Evolutionary conservation across 768 basidiomycete species (phyloP), one percentile per base, ranked within the genome.

Genomic region (Leccinum boreale): DNA sequence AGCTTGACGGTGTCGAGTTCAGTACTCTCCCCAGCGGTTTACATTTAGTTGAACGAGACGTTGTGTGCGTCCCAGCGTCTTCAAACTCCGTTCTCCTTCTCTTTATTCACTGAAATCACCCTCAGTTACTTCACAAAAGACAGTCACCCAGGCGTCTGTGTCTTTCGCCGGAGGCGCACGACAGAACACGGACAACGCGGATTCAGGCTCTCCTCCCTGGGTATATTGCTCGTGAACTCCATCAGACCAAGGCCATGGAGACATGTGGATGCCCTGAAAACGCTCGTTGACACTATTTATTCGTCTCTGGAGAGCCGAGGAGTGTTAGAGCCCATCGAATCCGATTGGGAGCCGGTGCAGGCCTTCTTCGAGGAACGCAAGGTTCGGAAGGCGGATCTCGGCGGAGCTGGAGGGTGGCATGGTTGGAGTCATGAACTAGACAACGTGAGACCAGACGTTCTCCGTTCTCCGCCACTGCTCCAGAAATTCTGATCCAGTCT

Each of bases 11-110:
- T 63, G 78, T 93, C 53, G 92, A 93, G 70, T 94, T 92, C 70
- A 91, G 82, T 63, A 84, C 84, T 6, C 78, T 94, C 11, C 92
- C 92, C 0, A 92, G 90, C 61, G 91, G 91, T 1, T 75, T 94
- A 5, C 92, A 94, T 70, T 75, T 86, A 0, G 82, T 93, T 23
- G 90, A 92, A 63, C 79, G 81, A 35, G 91, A 93, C 66, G 85
- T 90, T 24, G 81, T 94, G 89, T 92, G 70, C 65, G 87, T 75
- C 24, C 39, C 19, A 11, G 21, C 14, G 44, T 52, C 15, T 11
- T 31, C n/a, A 2, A 26, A n/a, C 47, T 12, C 36, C 21, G 3
- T 28, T 33, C 10, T 17, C 11, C 26, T 35, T 51, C 21, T 50
- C 49, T 11, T n/a, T 55, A 50, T 46, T 64, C 56, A 68, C 60